phyloP scores from a whole-genome alignment of 805 yeast genomes.

The Ogataea thermomethanolica region DNA sequence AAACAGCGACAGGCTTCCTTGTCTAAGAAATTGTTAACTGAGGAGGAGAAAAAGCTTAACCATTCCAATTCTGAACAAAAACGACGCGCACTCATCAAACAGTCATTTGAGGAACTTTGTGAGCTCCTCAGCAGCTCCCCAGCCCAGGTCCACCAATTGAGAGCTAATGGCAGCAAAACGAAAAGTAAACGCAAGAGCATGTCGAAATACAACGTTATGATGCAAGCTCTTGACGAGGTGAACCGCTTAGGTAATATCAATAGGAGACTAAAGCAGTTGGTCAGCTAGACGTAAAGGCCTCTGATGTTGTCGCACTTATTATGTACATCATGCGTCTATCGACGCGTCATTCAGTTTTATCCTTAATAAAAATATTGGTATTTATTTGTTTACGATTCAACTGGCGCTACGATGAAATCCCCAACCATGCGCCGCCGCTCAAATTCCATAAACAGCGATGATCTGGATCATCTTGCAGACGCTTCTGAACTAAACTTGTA shows the following conservation, averaged over 20 bases:
- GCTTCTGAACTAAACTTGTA: conserved; percentile 10
- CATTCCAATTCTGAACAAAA: conserved; percentile 41
- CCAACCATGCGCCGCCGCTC: conserved; percentile 8
- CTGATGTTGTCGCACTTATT: background rate
- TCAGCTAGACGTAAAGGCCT: conserved; percentile 3
- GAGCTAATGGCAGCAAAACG: conserved; percentile 6
- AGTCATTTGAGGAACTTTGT: conserved; percentile 36
- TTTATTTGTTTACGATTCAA: conserved; percentile 6
- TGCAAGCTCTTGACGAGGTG: conserved; percentile 30
- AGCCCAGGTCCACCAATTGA: conserved; percentile 8
- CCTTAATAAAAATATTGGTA: background rate
- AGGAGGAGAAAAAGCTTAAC: conserved; percentile 35
- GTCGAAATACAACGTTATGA: conserved; percentile 30
- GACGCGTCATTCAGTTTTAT: conserved; percentile 1
- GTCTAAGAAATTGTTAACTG: conserved; percentile 20
- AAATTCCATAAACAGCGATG: conserved; percentile 9
- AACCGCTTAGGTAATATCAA: conserved; percentile 24
- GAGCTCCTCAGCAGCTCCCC: conserved; percentile 23
- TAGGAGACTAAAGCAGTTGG: conserved; percentile 10
- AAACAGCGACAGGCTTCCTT: conserved; percentile 1
- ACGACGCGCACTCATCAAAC: conserved; percentile 36
- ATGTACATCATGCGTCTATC: background rate
- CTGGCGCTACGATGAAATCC: conserved; percentile 1
- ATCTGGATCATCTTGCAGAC: conserved; percentile 11
- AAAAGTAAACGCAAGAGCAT: conserved; percentile 23